Conservation (phyloP, 106 monocot species). For the Cymbidium sinense region DNA sequence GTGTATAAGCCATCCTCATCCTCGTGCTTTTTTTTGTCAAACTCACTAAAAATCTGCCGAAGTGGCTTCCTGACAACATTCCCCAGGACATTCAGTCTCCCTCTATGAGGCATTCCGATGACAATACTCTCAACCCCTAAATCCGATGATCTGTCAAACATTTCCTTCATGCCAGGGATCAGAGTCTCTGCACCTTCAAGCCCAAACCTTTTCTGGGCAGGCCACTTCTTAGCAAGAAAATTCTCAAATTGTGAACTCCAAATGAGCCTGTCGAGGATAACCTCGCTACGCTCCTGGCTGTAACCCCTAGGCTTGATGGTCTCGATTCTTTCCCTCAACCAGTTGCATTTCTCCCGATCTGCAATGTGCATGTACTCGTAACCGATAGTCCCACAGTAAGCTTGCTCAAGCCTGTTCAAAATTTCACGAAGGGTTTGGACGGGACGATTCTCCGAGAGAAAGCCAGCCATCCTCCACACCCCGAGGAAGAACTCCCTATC, state of each 20-base stretch:
- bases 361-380: conserved; percentile 98
- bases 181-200: conserved; percentile 86
- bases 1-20: conserved; percentile 71
- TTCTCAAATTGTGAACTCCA: conserved; percentile 94
- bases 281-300: conserved; percentile 41
- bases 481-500: conserved; percentile 92
- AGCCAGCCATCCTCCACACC: conserved; percentile 93
- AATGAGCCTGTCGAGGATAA: conserved; percentile 89
- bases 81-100: conserved; percentile 81
- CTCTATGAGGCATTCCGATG: conserved; percentile 91
- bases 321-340: conserved; percentile 94
- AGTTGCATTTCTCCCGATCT: conserved; percentile 84
- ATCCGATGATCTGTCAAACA: conserved; percentile 81
- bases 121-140: conserved; percentile 86
- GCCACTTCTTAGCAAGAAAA: conserved; percentile 83
- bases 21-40: conserved; percentile 55
- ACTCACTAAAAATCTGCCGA: conserved; percentile 83
- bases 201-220: conserved; percentile 82
- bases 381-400: conserved; percentile 84
- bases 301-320: conserved; percentile 45
- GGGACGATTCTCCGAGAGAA: conserved; percentile 81
- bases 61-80: conserved; percentile 92
- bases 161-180: conserved; percentile 98
- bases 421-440: conserved; percentile 77
- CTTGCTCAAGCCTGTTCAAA: conserved; percentile 62